Evolutionary conservation across 2,329 filamentous ascomycete genomes (phyloP).

Genomic region (Scedosporium apiospermum): DNA sequence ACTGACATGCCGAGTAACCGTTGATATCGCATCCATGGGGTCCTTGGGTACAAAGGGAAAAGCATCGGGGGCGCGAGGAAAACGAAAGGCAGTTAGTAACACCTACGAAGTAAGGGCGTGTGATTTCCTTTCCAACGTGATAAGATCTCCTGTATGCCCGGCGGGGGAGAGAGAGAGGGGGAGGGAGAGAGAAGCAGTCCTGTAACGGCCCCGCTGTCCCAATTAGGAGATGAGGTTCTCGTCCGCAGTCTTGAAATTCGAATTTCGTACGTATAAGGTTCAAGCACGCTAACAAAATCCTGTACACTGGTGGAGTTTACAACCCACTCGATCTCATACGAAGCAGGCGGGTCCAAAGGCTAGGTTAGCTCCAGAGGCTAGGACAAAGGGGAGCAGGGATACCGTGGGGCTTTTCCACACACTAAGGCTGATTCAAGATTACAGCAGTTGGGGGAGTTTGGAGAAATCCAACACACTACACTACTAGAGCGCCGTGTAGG

Average conservation of each 20-base stretch:
- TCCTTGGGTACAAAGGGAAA: too few species aligned
- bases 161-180: too few species aligned
- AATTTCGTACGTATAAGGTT: background rate
- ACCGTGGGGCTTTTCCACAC: background rate
- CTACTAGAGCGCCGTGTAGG: background rate
- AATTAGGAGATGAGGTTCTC: too few species aligned
- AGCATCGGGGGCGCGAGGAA: too few species aligned
- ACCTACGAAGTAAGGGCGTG: too few species aligned
- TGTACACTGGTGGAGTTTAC: background rate
- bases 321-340: background rate
- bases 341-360: background rate
- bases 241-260: background rate
- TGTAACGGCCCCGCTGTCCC: too few species aligned
- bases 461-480: background rate
- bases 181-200: background rate
- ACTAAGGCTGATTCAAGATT: background rate
- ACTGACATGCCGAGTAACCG: too few species aligned
- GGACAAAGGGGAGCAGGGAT: conserved; percentile 1
- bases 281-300: background rate
- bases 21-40: too few species aligned
- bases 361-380: background rate
- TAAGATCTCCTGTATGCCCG: too few species aligned
- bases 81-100: too few species aligned
- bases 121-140: too few species aligned
- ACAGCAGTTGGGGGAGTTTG: background rate